A percentile compares a stretch with the other conserved stretches of the same genome.
Conservation (phyloP, 2,329 filamentous ascomycete genomes). For the Xylariaceae sp. region DNA sequence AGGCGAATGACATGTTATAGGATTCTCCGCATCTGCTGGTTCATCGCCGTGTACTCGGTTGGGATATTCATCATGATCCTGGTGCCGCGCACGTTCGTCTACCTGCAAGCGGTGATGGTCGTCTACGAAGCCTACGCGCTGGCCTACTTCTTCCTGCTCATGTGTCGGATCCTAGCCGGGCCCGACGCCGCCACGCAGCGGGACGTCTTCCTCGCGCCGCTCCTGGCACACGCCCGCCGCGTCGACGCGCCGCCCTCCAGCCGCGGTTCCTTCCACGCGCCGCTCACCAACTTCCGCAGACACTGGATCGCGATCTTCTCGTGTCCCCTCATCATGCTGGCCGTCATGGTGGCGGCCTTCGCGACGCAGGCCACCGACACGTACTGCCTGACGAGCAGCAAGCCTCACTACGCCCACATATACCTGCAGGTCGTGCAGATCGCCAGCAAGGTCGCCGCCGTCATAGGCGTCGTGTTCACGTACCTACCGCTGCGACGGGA, state of each 20-base stretch:
- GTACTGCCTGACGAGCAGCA: constrained; percentile 37
- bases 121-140: constrained; percentile 45
- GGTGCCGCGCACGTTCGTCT: constrained; percentile 43
- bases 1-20: constrained; percentile 14
- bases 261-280: constrained; percentile 10
- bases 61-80: constrained; percentile 43
- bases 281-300: constrained; percentile 21
- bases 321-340: constrained; percentile 40
- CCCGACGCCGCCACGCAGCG: constrained; percentile 32
- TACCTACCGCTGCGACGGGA: constrained; percentile 22
- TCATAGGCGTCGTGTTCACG: constrained; percentile 29
- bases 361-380: constrained; percentile 34
- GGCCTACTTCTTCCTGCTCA: constrained; percentile 47
- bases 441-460: constrained; percentile 27
- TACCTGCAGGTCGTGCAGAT: constrained; percentile 36
- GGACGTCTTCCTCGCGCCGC: constrained; percentile 41
- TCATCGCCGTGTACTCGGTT: constrained; percentile 46
- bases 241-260: constrained; percentile 2
- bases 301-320: constrained; percentile 44
- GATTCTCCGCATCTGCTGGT: constrained; percentile 46
- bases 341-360: constrained; percentile 46
- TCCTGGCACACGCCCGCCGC: constrained; percentile 31
- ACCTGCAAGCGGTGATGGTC: constrained; percentile 43
- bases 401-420: constrained; percentile 35
- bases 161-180: constrained; percentile 44